Evolutionary conservation across 345 rosid species (phyloP), one percentile per base, ranked within the genome.

Genomic region (Ceriops decandra): DNA sequence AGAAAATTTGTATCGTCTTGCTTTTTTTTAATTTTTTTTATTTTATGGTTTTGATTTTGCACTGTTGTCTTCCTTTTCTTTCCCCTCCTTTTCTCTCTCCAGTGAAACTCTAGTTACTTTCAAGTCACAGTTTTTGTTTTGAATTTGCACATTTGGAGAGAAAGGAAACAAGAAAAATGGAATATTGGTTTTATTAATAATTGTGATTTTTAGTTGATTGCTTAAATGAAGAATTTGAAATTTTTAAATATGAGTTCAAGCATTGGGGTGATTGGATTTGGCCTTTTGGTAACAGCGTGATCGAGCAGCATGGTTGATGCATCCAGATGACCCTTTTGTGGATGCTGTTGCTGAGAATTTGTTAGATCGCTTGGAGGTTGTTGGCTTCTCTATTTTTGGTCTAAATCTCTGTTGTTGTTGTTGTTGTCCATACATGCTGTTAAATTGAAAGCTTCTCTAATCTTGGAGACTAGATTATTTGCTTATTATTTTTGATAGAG

Each of bases 341-440:
- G 86, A 91, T 59, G 88, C 96, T 60, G 99, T 91, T 72, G 97
- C 99, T 3, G 96, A 91, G 69, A 91, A 91, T 80, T 73, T 95
- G 0, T 67, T 90, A 72, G 99, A 95, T 76, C 97, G 98, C 61
- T 76, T 95, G 82, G 89, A 91, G 97, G 99, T 90, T 72, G 2
- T 32, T 11, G 24, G 1, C 28, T 56, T 54, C 21, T 68, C 9
- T 56, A 20, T 26, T 19, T 31, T 4, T 64, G 17, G 22, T 67
- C 71, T 28, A 35, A 21, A 65, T 16, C 26, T 30, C 31, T 30
- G 31, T 30, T 30, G 33, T 58, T 58, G 11, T 20, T 54, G 8
- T 21, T 21, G 28, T 4, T 10, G 11, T 56, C 28, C 17, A 56
- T 56, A 2, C 49, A 21, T 56, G 30, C 59, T 17, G 3, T 24